Base-by-base conservation (phyloP, 2,329 filamentous ascomycete species). In the Capronia epimyces region DNA sequence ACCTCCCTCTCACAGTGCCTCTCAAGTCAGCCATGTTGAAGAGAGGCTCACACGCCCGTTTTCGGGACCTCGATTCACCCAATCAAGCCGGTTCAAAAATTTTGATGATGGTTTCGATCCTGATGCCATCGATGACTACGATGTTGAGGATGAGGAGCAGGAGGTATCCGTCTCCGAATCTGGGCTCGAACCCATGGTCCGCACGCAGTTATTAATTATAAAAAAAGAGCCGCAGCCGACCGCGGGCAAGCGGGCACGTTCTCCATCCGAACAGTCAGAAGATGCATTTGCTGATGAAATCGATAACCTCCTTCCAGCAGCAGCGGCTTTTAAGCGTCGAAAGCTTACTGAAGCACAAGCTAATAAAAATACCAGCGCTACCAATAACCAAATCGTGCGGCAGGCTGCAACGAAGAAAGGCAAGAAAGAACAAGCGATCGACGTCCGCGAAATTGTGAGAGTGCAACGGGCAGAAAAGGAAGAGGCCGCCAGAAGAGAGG, bases 251-350 rank as follows among this genome's bases (percentile, higher is more conserved):
- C 58, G 62, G 39, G 61, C 52, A 25, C 68, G 66, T 47, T 61
- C 62, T 18, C 55, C 62, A 2, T 55, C 58, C 25, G 58, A 60
- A 20, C 45, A 62, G 2, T 59, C 66, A 21, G 61, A 66, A 10
- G 64, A 63, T 13, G 54, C 67, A 10, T 63, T 68, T 27, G 67
- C 69, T 29, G 70, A 80, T 47, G 79, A 85, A 39, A 68, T 86
- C 7, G 80, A 91, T 66, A 82, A 89, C 12, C 78, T 95, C 49
- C 82, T 90, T 1, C 87, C 89, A 0, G 87, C 84, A 1, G 83
- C 87, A 2, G 82, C 85, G 22, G 82, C 82, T 3, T 80, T 89
- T 64, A 97, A 95, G 66, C 81, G 83, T n/a, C 83, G 86, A 18
- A 82, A 84, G 21, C 74, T 87, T 16, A 83, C 46, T 13, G 46